These are phyloP conservation scores for Wickerhamomyces tratensis DNA, from an alignment of 805 yeast genomes.

Conservation along the genomic window DNA sequence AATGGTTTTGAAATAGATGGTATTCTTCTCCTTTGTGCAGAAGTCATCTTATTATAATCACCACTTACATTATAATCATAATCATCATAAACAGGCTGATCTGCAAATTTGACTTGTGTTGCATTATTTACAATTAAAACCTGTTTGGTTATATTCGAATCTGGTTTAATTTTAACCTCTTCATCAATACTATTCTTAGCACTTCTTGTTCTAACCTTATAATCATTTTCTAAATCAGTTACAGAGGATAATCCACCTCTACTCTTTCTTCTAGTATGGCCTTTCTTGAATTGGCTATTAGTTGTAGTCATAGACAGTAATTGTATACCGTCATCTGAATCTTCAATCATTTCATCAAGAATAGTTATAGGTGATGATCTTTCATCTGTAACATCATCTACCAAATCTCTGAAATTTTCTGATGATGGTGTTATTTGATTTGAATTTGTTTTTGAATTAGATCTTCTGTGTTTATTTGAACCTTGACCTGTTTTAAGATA, in stretches of 20 bases:
- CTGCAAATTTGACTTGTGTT: not conserved
- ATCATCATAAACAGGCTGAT: not conserved
- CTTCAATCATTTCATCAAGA: constrained; percentile 1
- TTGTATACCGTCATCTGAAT: constrained; percentile 3
- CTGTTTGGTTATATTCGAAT: too few species aligned
- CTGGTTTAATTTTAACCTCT: too few species aligned
- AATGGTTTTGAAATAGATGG: constrained; percentile 18
- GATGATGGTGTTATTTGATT: not conserved
- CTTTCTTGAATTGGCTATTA: constrained; percentile 4
- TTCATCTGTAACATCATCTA: constrained; percentile 12
- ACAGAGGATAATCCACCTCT: constrained; percentile 18
- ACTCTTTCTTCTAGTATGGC: constrained; percentile 17
- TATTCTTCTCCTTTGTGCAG: constrained; percentile 17
- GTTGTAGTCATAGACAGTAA: constrained; percentile 1
- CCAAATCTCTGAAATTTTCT: constrained; percentile 10
- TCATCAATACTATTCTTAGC: not conserved
- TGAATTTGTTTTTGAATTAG: not conserved
- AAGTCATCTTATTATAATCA: constrained; percentile 6
- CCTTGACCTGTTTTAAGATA: constrained; percentile 1
- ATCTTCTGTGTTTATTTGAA: not conserved
- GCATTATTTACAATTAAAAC: not conserved
- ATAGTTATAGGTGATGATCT: not conserved
- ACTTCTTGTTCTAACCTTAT: not conserved
- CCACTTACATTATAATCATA: not conserved
- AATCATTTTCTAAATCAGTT: constrained; percentile 3